phyloP scores from a whole-genome alignment of 768 basidiomycete genomes.

The Scleroderma citrinum region DNA sequence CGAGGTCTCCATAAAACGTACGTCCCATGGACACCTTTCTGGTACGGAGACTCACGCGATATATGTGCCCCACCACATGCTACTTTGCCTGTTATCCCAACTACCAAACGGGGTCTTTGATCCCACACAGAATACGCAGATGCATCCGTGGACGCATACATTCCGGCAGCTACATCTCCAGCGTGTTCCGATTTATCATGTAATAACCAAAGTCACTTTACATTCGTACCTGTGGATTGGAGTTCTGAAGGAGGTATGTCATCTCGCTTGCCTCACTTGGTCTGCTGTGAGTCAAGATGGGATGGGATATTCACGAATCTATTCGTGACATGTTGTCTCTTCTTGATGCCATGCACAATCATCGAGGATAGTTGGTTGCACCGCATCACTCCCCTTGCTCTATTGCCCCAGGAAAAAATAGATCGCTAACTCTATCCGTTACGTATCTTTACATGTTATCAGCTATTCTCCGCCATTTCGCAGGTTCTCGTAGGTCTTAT shows the following conservation, averaged over 20 bases:
- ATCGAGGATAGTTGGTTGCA: too few relatives aligned
- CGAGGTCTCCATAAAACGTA: too few relatives aligned
- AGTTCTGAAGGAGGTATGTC: slow-evolving; percentile 6
- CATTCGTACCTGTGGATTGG: slow-evolving; percentile 10
- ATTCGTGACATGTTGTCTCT: neutral
- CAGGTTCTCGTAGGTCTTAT: too few relatives aligned
- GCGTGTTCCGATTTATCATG: neutral
- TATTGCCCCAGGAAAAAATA: too few relatives aligned
- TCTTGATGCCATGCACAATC: neutral
- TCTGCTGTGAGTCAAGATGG: neutral
- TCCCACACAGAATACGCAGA: slow-evolving; percentile 8
- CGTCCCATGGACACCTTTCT: neutral
- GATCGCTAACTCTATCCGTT: too few relatives aligned
- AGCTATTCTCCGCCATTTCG: too few relatives aligned
- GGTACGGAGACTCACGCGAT: too few relatives aligned
- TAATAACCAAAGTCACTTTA: neutral
- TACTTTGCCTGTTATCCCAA: neutral
- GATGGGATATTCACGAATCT: neutral
- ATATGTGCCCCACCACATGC: too few relatives aligned
- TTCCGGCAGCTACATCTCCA: neutral
- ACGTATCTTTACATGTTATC: too few relatives aligned
- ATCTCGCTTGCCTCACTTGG: neutral
- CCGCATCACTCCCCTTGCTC: neutral
- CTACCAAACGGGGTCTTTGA: neutral
- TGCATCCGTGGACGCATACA: slow-evolving; percentile 5